A percentile compares a stretch with the other conserved stretches of the same genome.
Evolutionary conservation across 2,329 filamentous ascomycete genomes (phyloP).

Genomic region (Orbilia oligospora): DNA sequence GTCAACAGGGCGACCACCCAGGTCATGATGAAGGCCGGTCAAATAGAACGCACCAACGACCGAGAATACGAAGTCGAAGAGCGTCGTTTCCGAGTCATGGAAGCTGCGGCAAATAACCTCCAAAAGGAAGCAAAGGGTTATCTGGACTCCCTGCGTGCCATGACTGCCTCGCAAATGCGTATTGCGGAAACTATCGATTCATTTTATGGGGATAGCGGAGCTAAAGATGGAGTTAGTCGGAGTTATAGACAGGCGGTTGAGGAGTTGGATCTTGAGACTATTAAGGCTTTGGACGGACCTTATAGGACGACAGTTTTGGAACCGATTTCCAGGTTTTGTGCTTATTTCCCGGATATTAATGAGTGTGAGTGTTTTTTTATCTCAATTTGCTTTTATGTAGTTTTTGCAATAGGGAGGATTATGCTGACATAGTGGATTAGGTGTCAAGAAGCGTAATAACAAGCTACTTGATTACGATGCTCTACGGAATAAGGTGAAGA

Average conservation of each 20-base stretch:
- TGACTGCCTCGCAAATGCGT: constrained; percentile 99
- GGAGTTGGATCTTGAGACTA: constrained; percentile 96
- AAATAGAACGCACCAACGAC: constrained; percentile 98
- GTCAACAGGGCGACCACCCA: constrained; percentile 98
- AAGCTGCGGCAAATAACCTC: constrained; percentile 88
- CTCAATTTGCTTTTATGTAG: background rate
- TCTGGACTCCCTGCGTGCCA: constrained; percentile 94
- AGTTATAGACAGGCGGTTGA: constrained; percentile 99
- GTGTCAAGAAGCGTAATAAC: constrained; percentile 98
- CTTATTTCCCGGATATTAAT: constrained; percentile 99
- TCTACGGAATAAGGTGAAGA: constrained; percentile 95
- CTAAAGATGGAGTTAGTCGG: constrained; percentile 92
- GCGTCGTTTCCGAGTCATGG: constrained; percentile 96
- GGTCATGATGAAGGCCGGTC: constrained; percentile 99
- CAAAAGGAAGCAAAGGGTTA: constrained; percentile 99
- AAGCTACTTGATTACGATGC: constrained; percentile 99
- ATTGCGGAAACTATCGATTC: constrained; percentile 99
- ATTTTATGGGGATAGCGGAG: constrained; percentile 96
- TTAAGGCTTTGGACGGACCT: constrained; percentile 96
- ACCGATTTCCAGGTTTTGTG: constrained; percentile 94
- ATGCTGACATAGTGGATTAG: constrained; percentile 66
- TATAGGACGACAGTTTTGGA: constrained; percentile 96
- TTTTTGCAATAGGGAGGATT: background rate
- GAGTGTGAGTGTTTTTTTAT: constrained; percentile 76
- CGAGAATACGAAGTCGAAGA: constrained; percentile 99